Evolutionary conservation across 768 basidiomycete species (phyloP).

Genomic region (Hericium rajendrae): DNA sequence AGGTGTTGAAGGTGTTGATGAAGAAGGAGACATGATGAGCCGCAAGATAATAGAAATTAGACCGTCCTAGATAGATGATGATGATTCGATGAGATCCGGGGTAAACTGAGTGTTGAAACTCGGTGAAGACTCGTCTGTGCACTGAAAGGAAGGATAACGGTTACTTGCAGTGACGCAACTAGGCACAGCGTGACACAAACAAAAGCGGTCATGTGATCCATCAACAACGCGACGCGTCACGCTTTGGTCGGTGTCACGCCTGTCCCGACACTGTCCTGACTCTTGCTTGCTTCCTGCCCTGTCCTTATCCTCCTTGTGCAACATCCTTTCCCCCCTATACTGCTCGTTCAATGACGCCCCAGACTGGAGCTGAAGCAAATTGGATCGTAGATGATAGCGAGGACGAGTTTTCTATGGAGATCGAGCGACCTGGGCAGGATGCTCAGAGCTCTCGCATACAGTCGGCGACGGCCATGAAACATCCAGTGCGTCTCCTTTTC

Average conservation of each 20-base stretch:
- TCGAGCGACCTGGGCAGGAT: background rate
- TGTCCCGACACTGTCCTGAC: background rate
- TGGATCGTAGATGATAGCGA: constrained; percentile 14
- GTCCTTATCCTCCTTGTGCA: background rate
- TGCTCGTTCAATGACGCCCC: background rate
- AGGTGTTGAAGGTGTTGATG: constrained; percentile 2
- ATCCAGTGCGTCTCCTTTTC: background rate
- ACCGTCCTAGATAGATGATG: too few species aligned
- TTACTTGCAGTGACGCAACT: too few species aligned
- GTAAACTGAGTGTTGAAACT: too few species aligned
- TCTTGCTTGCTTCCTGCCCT: background rate
- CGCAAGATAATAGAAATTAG: too few species aligned
- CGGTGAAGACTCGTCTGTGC: too few species aligned
- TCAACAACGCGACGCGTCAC: constrained; percentile 3
- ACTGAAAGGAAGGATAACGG: too few species aligned
- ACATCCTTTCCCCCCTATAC: background rate
- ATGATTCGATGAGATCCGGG: too few species aligned
- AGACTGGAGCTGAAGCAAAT: background rate
- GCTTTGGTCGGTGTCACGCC: background rate
- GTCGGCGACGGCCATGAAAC: background rate
- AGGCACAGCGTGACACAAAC: too few species aligned
- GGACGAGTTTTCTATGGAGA: constrained; percentile 6
- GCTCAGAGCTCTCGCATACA: background rate
- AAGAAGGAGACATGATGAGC: background rate
- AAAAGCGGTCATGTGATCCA: background rate